Conservation (phyloP, 495 filamentous ascomycete species). For the Xylaria cubensis region DNA sequence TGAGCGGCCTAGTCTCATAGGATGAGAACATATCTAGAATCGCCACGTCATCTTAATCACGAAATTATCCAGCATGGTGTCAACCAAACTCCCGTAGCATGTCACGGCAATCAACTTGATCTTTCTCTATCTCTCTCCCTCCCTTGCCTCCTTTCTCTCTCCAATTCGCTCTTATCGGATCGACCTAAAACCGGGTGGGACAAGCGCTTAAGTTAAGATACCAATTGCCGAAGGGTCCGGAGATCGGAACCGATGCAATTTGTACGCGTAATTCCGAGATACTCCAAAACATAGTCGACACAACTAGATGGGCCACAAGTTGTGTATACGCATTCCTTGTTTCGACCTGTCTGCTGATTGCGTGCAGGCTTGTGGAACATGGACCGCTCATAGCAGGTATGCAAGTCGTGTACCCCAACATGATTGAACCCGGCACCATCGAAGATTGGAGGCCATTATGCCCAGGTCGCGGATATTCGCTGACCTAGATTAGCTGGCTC, state of each 20-base stretch:
- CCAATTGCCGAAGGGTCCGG: constrained; percentile 17
- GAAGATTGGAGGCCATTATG: background rate
- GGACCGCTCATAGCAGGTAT: background rate
- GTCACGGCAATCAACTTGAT: background rate
- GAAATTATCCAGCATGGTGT: background rate
- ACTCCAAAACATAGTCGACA: constrained; percentile 17
- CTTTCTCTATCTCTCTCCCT: background rate
- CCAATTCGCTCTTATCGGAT: constrained; percentile 6
- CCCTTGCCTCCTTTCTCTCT: too few relatives aligned
- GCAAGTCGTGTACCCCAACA: background rate
- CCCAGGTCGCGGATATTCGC: background rate
- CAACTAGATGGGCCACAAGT: background rate
- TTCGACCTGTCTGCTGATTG: background rate
- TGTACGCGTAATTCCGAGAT: constrained; percentile 4
- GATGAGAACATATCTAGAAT: background rate
- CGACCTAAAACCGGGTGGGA: background rate
- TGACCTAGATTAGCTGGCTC: background rate
- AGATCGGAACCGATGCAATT: background rate
- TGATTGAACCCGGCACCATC: background rate
- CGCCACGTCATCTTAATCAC: background rate
- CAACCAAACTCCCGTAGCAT: background rate
- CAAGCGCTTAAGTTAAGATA: background rate
- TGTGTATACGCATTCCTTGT: background rate
- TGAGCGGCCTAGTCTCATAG: background rate
- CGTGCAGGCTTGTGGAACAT: background rate